Evolutionary conservation across 768 basidiomycete species (phyloP).

Genomic region (Lactifluus pinguis): DNA sequence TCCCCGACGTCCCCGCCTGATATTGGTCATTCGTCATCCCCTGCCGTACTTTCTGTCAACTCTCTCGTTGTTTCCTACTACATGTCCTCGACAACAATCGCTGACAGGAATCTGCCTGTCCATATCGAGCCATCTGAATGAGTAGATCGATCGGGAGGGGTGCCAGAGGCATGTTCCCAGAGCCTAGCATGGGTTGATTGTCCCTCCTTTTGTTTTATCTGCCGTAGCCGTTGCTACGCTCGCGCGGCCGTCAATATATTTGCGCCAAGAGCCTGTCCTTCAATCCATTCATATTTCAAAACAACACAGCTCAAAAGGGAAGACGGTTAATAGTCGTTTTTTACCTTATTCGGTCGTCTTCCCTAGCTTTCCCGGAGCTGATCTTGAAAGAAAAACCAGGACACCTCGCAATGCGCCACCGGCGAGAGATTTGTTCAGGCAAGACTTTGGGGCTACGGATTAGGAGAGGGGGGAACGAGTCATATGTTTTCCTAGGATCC

Average conservation of each 20-base stretch:
- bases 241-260: neutral
- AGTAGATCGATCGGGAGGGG: too few relatives aligned
- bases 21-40: too few relatives aligned
- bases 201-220: neutral
- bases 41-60: too few relatives aligned
- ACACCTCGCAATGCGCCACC: neutral
- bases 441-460: conserved; percentile 5
- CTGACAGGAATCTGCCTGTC: too few relatives aligned
- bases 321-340: neutral
- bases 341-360: neutral
- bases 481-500: neutral
- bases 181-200: neutral
- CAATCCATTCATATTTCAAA: neutral
- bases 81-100: too few relatives aligned
- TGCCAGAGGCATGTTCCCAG: too few relatives aligned
- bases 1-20: too few relatives aligned
- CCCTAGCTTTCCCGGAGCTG: neutral
- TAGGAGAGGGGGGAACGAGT: neutral
- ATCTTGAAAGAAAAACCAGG: neutral
- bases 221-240: conserved; percentile 5
- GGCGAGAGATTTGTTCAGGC: neutral
- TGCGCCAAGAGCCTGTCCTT: neutral
- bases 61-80: too few relatives aligned
- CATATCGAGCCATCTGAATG: too few relatives aligned
- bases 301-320: too few relatives aligned